Evolutionary conservation across 2,329 filamentous ascomycete genomes (phyloP).

Genomic region (Stenocarpella maydis): DNA sequence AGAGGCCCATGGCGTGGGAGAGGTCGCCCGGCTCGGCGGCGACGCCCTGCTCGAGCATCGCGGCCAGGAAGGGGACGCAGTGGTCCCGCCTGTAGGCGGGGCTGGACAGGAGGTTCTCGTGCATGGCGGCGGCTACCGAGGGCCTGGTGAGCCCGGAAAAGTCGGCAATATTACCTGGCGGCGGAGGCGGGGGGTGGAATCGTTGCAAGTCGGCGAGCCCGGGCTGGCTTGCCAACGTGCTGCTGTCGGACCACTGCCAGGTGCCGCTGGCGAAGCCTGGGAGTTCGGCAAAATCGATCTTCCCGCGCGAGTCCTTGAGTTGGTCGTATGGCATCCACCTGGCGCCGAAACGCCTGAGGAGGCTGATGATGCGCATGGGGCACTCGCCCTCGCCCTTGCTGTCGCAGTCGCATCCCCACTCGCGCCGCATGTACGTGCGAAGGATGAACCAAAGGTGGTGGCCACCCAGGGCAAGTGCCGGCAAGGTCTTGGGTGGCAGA

Average conservation of each 20-base stretch:
- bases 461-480: not conserved
- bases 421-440: not conserved
- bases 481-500: not conserved
- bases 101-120: not conserved
- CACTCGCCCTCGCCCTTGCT: not conserved
- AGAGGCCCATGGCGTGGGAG: not conserved
- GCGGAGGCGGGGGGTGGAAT: not conserved
- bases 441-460: not conserved
- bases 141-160: not conserved
- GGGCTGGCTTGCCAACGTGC: not conserved
- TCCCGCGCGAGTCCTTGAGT: not conserved
- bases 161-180: not conserved
- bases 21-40: not conserved
- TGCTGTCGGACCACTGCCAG: too few species aligned
- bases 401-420: not conserved
- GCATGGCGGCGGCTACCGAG: not conserved
- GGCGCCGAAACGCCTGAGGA: not conserved
- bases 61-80: not conserved
- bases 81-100: not conserved
- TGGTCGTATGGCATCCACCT: not conserved
- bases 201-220: not conserved
- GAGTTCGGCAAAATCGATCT: too few species aligned
- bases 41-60: not conserved
- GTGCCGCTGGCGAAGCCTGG: too few species aligned
- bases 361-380: conserved; percentile 1